Conservation (phyloP, 1,139 yeast genomes). For the Tardiomyces depauwii region DNA sequence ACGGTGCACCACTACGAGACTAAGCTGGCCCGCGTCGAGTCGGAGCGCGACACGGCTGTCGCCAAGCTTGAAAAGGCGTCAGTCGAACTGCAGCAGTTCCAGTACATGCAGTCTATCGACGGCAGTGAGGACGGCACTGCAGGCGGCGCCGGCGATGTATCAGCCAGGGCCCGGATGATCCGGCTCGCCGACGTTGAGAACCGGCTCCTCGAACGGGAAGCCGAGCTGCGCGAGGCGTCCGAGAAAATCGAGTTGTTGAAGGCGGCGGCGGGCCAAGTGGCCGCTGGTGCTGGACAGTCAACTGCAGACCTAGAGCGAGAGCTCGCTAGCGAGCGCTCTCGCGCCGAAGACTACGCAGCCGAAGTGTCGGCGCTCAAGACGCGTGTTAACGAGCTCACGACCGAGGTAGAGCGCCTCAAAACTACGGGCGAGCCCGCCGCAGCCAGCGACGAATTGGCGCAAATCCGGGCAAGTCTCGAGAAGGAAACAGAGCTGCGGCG, state of each 20-base stretch:
- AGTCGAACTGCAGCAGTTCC: slow-evolving; percentile 4
- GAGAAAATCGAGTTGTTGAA: slow-evolving; percentile 14
- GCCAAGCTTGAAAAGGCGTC: slow-evolving; percentile 16
- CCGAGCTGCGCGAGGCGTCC: slow-evolving; percentile 17
- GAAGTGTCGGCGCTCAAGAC: slow-evolving; percentile 7
- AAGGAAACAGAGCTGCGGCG: neutral
- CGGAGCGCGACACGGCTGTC: slow-evolving; percentile 15
- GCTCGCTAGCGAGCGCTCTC: neutral
- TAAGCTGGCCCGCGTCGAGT: neutral
- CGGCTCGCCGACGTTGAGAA: slow-evolving; percentile 24
- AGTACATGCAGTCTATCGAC: neutral
- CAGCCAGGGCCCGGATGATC: slow-evolving; percentile 16
- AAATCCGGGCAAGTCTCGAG: neutral
- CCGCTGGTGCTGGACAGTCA: neutral
- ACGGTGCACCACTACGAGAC: slow-evolving; percentile 7
- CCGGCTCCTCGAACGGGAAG: slow-evolving; percentile 20
- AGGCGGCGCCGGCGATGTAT: slow-evolving; percentile 14
- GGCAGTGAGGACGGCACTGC: neutral
- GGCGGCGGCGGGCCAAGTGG: neutral
- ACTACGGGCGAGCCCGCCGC: neutral
- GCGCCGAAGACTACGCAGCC: slow-evolving; percentile 13
- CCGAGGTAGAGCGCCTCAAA: neutral
- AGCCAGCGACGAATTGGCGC: neutral
- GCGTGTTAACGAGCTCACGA: slow-evolving; percentile 3
- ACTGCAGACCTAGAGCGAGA: neutral